phyloP scores from a whole-genome alignment of 176 grass and related monocot species.

The Poa pratensis region DNA sequence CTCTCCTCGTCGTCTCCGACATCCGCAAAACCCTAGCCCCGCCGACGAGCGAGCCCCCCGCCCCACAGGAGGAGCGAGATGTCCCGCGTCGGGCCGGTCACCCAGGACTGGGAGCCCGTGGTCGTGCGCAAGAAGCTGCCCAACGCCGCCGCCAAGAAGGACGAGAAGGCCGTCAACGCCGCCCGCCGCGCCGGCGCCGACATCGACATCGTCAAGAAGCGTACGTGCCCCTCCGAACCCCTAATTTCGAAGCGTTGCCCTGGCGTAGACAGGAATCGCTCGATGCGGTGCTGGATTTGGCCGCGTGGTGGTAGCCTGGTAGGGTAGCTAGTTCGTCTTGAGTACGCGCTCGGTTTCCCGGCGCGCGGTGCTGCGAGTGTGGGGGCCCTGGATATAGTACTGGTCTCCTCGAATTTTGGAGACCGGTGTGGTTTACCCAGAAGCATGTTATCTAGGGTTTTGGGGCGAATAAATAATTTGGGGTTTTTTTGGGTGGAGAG shows the following conservation, averaged over 20 bases:
- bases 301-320: no score
- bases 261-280: background rate
- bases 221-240: background rate
- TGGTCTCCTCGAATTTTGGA: background rate
- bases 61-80: background rate
- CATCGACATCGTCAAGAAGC: slow-evolving; percentile 31
- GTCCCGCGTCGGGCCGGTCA: background rate
- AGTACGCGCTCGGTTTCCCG: background rate
- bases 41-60: background rate
- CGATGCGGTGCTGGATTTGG: background rate
- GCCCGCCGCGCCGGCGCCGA: slow-evolving; percentile 31
- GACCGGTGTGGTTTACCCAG: background rate
- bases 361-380: background rate
- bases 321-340: background rate
- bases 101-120: slow-evolving; percentile 22
- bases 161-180: slow-evolving; percentile 33
- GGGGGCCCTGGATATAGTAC: background rate
- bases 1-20: slow-evolving; percentile 17
- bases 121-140: slow-evolving; percentile 32
- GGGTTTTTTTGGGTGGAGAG: background rate
- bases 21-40: slow-evolving; percentile 26
- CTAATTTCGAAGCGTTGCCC: background rate
- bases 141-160: slow-evolving; percentile 36
- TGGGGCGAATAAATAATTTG: background rate
- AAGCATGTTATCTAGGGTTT: slow-evolving; percentile 13